phyloP scores from a whole-genome alignment of 768 basidiomycete genomes.

The Rhizopogon vesiculosus region DNA sequence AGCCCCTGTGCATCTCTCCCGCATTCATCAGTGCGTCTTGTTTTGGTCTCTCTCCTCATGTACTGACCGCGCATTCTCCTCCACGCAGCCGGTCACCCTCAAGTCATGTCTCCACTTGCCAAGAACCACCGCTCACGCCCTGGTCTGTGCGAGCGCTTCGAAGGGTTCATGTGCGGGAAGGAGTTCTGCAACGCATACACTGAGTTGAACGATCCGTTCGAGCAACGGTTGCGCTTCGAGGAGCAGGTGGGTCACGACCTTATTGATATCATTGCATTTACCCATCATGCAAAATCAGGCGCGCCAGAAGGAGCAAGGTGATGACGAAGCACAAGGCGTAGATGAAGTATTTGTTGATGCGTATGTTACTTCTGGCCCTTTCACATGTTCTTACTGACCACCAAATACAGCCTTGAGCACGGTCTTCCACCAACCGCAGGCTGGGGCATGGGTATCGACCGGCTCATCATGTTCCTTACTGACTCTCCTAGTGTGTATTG shows the following conservation, averaged over 20 bases:
- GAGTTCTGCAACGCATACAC: constrained; percentile 99
- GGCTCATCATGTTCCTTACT: constrained; percentile 97
- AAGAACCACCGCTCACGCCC: constrained; percentile 98
- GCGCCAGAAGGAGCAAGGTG: constrained; percentile 93
- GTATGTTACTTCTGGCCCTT: constrained; percentile 40
- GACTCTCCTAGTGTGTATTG: constrained; percentile 78
- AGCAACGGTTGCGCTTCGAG: constrained; percentile 92
- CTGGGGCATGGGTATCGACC: constrained; percentile 95
- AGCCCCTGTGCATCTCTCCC: constrained; percentile 93
- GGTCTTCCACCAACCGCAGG: constrained; percentile 97
- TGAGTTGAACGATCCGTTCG: constrained; percentile 98
- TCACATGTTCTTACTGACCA: not conserved
- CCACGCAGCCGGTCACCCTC: constrained; percentile 84
- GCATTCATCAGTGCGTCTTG: constrained; percentile 77
- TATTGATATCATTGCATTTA: not conserved
- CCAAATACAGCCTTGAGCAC: constrained; percentile 72
- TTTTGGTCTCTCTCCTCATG: not conserved
- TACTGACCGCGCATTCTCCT: constrained; percentile 3
- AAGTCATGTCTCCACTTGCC: constrained; percentile 99
- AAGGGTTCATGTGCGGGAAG: constrained; percentile 97
- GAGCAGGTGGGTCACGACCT: constrained; percentile 58
- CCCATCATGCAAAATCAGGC: constrained; percentile 33
- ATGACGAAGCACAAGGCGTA: constrained; percentile 96
- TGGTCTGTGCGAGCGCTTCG: constrained; percentile 97
- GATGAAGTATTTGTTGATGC: constrained; percentile 96